Evolutionary conservation across 768 basidiomycete genomes (phyloP), one percentile per base, ranked within the genome.

Genomic region (Hericium coralloides): DNA sequence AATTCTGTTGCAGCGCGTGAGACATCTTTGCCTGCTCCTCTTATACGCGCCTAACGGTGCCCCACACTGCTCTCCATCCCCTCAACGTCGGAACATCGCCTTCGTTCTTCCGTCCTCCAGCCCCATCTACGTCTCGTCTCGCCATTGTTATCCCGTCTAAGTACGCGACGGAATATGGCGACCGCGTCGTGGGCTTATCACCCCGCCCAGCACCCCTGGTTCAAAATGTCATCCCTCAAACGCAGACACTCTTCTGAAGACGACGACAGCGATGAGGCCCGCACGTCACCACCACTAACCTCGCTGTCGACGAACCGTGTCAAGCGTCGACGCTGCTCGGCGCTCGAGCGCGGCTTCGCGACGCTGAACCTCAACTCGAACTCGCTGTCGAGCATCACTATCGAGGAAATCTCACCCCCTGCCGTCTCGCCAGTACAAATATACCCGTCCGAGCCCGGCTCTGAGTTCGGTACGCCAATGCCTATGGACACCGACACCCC

Each of bases 191-290:
- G 73, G 73, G 54, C 66, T 12, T 66, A 68, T 37, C 59, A 67
- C n/a, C 49, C 68, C 38, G 67, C 66, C 17, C 59, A 65, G 31
- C 78, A 80, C 60, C 78, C 78, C 52, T 79, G 78, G 79, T 74
- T 74, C 58, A 64, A 64, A 43, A 68, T 69, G 56, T 65, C 72
- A 0, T 65, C 71, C 41, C 66, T 64, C 64, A 79, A 79, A 60
- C 78, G 79, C 58, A 76, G 71, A 59, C 59, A 57, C 12, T 57
- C 64, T 9, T 14, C 48, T 50, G 49, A 23, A 18, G 49, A 50
- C 1, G 12, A 22, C 20, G 49, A 14, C 49, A 23, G 7, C 20
- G n/a, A 49, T 20, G 48, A 49, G 4, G 23, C 17, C 48, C 48
- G 12, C 12, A 5, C 48, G 4, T 49, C 2, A 4, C n/a, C 15